A percentile compares a stretch with the other conserved stretches of the same genome.
Conservation (phyloP, 306 rosid species). For the Vicia villosa region DNA sequence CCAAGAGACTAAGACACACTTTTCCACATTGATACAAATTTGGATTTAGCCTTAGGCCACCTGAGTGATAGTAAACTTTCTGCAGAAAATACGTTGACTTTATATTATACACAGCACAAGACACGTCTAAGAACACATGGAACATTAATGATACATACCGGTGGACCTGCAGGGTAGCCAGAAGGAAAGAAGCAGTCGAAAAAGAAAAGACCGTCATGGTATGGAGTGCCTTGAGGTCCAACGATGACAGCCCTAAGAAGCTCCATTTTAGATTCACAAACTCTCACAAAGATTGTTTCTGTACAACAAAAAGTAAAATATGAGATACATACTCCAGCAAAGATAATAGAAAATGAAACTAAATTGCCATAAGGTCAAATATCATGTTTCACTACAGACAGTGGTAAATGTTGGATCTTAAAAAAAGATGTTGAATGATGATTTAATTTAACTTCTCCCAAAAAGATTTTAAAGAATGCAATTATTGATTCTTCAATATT, state of each 20-base stretch:
- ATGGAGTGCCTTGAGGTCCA: conserved; percentile 85
- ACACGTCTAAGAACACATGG: conserved; percentile 18
- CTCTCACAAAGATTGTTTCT: conserved; percentile 77
- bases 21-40: conserved; percentile 73
- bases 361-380: conserved; percentile 5
- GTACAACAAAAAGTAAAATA: conserved; percentile 35
- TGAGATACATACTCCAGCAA: conserved; percentile 32
- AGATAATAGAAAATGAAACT: conserved; percentile 27
- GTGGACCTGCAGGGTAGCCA: conserved; percentile 64
- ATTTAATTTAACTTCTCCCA: conserved; percentile 1
- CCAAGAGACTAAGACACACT: conserved; percentile 86
- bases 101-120: conserved; percentile 25
- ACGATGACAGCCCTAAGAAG: conserved; percentile 71
- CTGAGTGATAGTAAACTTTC: conserved; percentile 77
- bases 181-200: conserved; percentile 74
- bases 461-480: not conserved
- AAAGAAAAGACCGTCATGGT: conserved; percentile 85
- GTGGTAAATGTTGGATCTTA: not conserved
- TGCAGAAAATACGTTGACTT: conserved; percentile 44
- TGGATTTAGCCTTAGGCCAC: conserved; percentile 85
- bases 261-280: conserved; percentile 74
- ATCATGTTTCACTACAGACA: conserved; percentile 15
- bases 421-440: not conserved
- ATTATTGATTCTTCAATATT: not conserved
- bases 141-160: conserved; percentile 54